Evolutionary conservation across 1,284 basidiomycete genomes (phyloP).

Genomic region (Cronartium ribicola): DNA sequence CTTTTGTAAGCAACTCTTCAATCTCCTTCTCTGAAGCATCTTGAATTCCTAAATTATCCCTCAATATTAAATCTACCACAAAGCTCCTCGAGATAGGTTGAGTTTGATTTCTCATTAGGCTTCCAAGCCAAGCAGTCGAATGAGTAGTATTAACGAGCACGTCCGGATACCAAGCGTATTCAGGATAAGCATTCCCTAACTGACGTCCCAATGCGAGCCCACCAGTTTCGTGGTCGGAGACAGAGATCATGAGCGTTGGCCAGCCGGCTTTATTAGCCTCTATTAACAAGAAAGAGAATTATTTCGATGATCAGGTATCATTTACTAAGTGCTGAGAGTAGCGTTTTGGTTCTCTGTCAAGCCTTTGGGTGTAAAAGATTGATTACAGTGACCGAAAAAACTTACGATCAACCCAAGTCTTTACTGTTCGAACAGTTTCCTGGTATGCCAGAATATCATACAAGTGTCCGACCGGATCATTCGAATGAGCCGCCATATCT

Average conservation of each 20-base stretch:
- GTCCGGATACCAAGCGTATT: conserved; percentile 51
- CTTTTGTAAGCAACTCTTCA: conserved; percentile 45
- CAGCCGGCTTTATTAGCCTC: conserved; percentile 47
- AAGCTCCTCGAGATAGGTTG: conserved; percentile 43
- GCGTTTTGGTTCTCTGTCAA: neutral
- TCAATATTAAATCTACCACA: conserved; percentile 45
- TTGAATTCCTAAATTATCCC: conserved; percentile 47
- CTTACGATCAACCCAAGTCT: conserved; percentile 47
- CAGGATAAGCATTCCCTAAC: conserved; percentile 49
- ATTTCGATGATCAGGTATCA: neutral
- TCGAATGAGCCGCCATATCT: conserved; percentile 47
- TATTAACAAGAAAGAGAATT: neutral
- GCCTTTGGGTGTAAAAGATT: neutral
- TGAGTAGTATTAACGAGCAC: conserved; percentile 50
- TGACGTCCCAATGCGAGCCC: conserved; percentile 52
- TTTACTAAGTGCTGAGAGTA: neutral
- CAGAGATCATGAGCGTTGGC: conserved; percentile 51
- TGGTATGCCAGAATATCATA: conserved; percentile 53
- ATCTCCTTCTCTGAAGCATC: conserved; percentile 49
- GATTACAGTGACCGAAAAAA: neutral
- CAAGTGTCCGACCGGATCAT: conserved; percentile 50
- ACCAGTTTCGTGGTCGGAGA: conserved; percentile 54
- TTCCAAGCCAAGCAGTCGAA: conserved; percentile 49
- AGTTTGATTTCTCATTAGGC: conserved; percentile 40
- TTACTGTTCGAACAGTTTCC: conserved; percentile 50